Percentiles rank a stretch among this genome's conserved stretches.
Conservation (phyloP, 768 basidiomycete genomes). For the Termitomyces sp. region DNA sequence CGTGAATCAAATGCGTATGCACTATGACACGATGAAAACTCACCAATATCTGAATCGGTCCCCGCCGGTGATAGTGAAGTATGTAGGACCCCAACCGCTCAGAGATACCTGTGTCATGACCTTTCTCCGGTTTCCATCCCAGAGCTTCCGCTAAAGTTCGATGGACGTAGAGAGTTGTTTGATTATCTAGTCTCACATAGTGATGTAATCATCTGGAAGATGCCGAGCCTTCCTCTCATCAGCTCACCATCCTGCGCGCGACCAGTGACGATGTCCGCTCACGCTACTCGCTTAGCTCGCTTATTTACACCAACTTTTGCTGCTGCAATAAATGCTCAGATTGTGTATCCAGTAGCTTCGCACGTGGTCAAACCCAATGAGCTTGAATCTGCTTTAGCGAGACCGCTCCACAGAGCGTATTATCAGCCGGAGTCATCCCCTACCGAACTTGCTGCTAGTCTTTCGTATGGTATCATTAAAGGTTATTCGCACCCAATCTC, state of each 20-base stretch:
- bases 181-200: too few species aligned
- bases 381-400: not conserved
- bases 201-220: too few species aligned
- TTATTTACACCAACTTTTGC: not conserved
- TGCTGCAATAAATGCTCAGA: not conserved
- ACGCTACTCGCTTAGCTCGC: not conserved
- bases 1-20: too few species aligned
- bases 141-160: not conserved
- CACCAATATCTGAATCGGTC: not conserved
- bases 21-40: too few species aligned
- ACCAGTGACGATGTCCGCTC: not conserved
- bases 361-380: not conserved
- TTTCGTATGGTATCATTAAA: too few species aligned
- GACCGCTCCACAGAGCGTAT: too few species aligned
- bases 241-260: too few species aligned
- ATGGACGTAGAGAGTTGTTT: too few species aligned
- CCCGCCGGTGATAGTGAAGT: not conserved
- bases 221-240: too few species aligned
- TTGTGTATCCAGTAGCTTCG: not conserved
- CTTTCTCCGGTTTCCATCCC: not conserved
- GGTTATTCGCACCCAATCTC: too few species aligned
- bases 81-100: slow-evolving; percentile 1
- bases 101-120: not conserved
- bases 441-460: not conserved
- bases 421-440: too few species aligned